Base-by-base conservation (phyloP, 2,329 filamentous ascomycete genomes). In the Dendrostoma leiphaemia region DNA sequence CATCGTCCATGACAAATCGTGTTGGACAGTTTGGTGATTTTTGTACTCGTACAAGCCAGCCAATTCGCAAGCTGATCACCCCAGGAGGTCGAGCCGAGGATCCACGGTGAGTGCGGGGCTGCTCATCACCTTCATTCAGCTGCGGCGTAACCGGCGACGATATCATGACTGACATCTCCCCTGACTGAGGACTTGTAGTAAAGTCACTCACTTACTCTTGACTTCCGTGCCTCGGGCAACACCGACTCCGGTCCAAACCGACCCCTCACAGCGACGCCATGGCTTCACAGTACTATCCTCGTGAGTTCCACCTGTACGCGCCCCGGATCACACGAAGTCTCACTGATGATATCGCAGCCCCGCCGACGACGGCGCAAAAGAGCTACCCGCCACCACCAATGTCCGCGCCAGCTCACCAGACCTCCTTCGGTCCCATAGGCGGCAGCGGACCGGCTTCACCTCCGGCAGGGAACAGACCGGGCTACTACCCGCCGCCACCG, bases 371-470 rank as follows among this genome's bases (percentile, higher is more conserved):
- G 51, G 63, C 60, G 4, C 56, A 60, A 49, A 64, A 61, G 56
- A 68, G 52, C 62, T 71, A 72, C 41, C 68, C 69, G 3, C 67
- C 68, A 29, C 69, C 69, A 47, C 69, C 69, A 31, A 65, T 66
- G 62, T 71, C 69, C 29, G 67, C 69, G 17, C 69, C 69, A 17
- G 68, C 69, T 13, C 65, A 62, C 21, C 64, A 68, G 58, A 69
- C 68, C 53, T 68, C 67, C 55, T 71, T 71, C 58, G 54, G 54
- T 9, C 47, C 38, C 8, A 49, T 58, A 32, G 48, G 54, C 19
- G 54, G 55, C n/a, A 38, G 21, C n/a, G 48, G 45, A n/a, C 69
- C 69, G 21, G 64, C 65, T 60, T 71, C 69, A 31, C 68, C 69
- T 19, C 69, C 69, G 13, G 67, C 69, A n/a, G n/a, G n/a, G n/a